Base-by-base conservation (phyloP, 257 asterid species). In the Oldenlandia corymbosa region DNA sequence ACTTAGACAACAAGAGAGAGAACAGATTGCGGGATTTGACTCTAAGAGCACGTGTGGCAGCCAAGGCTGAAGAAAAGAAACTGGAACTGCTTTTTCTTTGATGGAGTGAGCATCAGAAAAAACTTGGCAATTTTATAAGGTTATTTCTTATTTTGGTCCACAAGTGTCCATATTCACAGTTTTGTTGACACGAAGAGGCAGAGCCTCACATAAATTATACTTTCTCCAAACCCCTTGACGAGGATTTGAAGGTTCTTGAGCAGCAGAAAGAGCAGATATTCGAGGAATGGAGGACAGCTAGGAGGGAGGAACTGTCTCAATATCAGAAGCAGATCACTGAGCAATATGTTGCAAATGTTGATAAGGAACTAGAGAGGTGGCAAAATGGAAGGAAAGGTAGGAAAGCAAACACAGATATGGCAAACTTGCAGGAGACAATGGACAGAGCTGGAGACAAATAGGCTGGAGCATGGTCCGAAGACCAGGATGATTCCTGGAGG, bases 41-140 rank as follows among this genome's bases (percentile, higher is more conserved):
- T 76, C 88, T 90, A 49, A 77, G 88, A 79, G 99, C 99, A 16
- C 97, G 96, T 63, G 80, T 93, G 66, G 93, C 96, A 74, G 99
- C 99, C 14, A 93, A 93, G 80, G 95, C 99, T 4, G 99, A 93
- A 81, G 97, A 90, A 70, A 93, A 93, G 82, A 86, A 87, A 66
- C 67, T 90, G 89, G 97, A 93, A 69, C 68, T 93, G 85, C 87
- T 90, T 73, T 93, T 93, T 80, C 97, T 93, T 75, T 84, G 80
- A 72, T 93, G 99, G 99, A 88, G 93, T 73, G 97, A 88, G 88
- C 99, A 93, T 85, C 94, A 86, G 45, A 83, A 71, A 72, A 87
- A 83, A 85, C 99, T 93, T 77, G 95, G 97, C 90, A 93, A 84
- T 83, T 93, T 93, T 83, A 88, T 73, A 93, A 93, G 99, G 99